Evolutionary conservation across 1,139 yeast genomes (phyloP).

Genomic region (Saccharomyces hybrid): DNA sequence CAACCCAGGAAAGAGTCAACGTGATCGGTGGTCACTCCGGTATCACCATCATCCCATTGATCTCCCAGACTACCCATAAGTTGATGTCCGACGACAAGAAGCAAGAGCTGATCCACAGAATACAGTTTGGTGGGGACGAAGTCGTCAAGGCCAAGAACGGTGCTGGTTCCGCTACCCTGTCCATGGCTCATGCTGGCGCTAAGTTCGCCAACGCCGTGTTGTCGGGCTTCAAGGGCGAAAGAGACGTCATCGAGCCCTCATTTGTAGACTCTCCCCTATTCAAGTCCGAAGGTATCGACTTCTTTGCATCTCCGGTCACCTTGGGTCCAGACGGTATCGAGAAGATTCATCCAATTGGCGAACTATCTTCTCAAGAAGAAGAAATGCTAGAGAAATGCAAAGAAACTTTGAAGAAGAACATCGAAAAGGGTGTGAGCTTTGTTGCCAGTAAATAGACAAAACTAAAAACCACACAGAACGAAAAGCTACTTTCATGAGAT

Average conservation of each 20-base stretch:
- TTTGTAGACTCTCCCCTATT: constrained; percentile 76
- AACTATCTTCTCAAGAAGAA: constrained; percentile 54
- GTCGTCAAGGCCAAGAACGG: constrained; percentile 98
- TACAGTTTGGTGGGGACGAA: constrained; percentile 98
- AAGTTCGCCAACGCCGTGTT: constrained; percentile 85
- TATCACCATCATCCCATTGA: constrained; percentile 91
- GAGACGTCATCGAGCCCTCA: constrained; percentile 68
- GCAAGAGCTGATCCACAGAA: constrained; percentile 79
- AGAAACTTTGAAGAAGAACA: constrained; percentile 71
- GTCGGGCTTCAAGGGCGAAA: constrained; percentile 64
- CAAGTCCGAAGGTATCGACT: constrained; percentile 77
- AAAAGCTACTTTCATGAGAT: neutral
- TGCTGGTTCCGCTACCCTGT: constrained; percentile 97
- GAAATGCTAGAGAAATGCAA: constrained; percentile 72
- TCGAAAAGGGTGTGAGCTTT: constrained; percentile 65
- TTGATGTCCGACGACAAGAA: constrained; percentile 45
- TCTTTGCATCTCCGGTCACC: constrained; percentile 87
- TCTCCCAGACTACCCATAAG: constrained; percentile 59
- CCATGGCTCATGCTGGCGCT: constrained; percentile 98
- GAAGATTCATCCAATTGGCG: constrained; percentile 60
- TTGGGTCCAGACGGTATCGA: constrained; percentile 86
- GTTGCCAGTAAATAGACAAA: constrained; percentile 27
- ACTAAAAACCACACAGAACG: neutral
- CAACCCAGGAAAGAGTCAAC: constrained; percentile 62
- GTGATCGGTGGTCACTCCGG: constrained; percentile 99